Conservation (phyloP, 2,329 filamentous ascomycete species). For the Reticulascus tulasneorum region DNA sequence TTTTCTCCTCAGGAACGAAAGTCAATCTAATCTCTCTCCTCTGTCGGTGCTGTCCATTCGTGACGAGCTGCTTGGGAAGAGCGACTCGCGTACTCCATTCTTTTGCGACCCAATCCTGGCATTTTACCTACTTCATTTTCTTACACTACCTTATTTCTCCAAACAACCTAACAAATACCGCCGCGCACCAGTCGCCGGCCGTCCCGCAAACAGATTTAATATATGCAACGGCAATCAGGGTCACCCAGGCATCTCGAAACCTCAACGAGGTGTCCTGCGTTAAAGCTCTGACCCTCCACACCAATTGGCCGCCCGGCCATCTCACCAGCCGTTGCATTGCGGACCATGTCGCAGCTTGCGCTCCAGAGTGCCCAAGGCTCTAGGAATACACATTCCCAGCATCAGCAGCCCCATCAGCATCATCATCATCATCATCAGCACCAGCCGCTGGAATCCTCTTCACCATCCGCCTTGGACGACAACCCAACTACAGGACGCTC, state of each 20-base stretch:
- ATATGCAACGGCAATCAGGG: conserved; percentile 47
- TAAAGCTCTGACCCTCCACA: conserved; percentile 30
- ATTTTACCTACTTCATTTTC: too few relatives aligned
- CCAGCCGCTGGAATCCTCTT: conserved; percentile 15
- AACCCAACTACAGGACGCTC: conserved; percentile 42
- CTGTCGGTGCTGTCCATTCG: background rate
- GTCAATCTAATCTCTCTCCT: background rate
- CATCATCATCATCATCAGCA: conserved; percentile 13
- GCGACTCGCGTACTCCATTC: too few relatives aligned
- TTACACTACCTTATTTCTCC: too few relatives aligned
- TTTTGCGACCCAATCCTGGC: too few relatives aligned
- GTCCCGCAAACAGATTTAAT: conserved; percentile 20
- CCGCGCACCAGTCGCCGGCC: too few relatives aligned
- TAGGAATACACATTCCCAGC: conserved; percentile 19
- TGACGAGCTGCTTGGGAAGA: too few relatives aligned
- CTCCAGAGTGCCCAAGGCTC: conserved; percentile 40
- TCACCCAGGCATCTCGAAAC: conserved; percentile 34
- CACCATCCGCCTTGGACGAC: conserved; percentile 29
- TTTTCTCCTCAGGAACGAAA: too few relatives aligned
- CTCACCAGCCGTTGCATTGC: conserved; percentile 31
- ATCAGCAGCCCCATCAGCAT: conserved; percentile 14
- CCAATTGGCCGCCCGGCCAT: conserved; percentile 19
- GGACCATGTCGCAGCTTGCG: conserved; percentile 51
- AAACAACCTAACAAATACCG: too few relatives aligned
- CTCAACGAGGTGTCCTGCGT: conserved; percentile 21